Evolutionary conservation across 2,329 filamentous ascomycete genomes (phyloP).

Genomic region (Exophiala phaeomuriformis): DNA sequence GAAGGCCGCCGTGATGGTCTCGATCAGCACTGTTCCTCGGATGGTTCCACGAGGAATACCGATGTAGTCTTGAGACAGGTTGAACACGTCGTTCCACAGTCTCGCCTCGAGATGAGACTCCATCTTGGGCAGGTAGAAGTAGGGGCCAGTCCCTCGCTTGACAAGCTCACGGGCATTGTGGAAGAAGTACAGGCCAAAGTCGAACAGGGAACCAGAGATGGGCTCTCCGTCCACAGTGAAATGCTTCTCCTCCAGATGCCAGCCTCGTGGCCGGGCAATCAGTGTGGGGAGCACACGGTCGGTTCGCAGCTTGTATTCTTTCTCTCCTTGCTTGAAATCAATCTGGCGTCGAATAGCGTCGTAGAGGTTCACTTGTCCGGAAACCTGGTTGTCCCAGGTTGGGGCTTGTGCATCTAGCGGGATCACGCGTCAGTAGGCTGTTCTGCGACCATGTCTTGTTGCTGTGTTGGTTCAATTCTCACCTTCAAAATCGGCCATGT

Average conservation of each 20-base stretch:
- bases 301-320: slow-evolving; percentile 95
- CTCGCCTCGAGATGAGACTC: slow-evolving; percentile 94
- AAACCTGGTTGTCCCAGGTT: slow-evolving; percentile 99
- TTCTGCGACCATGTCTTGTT: not conserved
- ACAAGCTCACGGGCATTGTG: slow-evolving; percentile 90
- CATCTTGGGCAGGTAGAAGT: slow-evolving; percentile 98
- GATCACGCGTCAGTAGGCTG: not conserved
- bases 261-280: slow-evolving; percentile 89
- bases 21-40: slow-evolving; percentile 89
- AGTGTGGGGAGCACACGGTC: slow-evolving; percentile 81
- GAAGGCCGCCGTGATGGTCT: slow-evolving; percentile 95
- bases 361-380: slow-evolving; percentile 94
- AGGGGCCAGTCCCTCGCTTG: slow-evolving; percentile 76
- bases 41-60: slow-evolving; percentile 86
- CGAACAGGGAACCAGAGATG: slow-evolving; percentile 86
- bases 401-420: slow-evolving; percentile 78
- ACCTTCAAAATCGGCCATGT: slow-evolving; percentile 99
- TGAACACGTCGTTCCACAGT: slow-evolving; percentile 98
- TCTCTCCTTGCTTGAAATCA: slow-evolving; percentile 90
- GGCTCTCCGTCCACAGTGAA: slow-evolving; percentile 91
- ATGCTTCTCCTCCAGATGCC: slow-evolving; percentile 98
- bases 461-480: slow-evolving; percentile 32
- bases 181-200: slow-evolving; percentile 99
- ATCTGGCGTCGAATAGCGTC: slow-evolving; percentile 89
- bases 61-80: slow-evolving; percentile 87